Conservation (phyloP, 2,329 filamentous ascomycete genomes). For the Scytalidium sp. region DNA sequence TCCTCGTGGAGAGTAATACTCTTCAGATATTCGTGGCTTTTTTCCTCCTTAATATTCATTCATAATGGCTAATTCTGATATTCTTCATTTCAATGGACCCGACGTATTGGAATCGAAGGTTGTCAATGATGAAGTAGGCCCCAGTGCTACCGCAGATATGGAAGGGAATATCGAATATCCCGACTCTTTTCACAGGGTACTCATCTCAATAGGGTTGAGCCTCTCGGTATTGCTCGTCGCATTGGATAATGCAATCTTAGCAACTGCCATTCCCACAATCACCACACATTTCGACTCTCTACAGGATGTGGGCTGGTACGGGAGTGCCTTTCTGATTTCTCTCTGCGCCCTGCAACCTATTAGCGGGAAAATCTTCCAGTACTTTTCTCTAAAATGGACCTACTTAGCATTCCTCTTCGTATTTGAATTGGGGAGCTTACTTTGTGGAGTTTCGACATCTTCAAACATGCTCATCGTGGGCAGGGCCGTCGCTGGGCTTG, state of each 20-base stretch:
- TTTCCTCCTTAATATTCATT: too few species aligned
- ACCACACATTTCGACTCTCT: slow-evolving; percentile 32
- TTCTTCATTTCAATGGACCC: too few species aligned
- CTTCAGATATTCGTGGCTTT: too few species aligned
- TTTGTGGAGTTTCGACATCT: slow-evolving; percentile 24
- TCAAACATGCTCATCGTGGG: slow-evolving; percentile 29
- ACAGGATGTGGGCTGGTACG: slow-evolving; percentile 34
- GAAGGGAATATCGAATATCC: background rate
- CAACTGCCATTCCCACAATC: slow-evolving; percentile 32
- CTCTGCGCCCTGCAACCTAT: slow-evolving; percentile 19
- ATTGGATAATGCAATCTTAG: slow-evolving; percentile 17
- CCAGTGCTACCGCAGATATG: background rate
- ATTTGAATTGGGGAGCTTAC: slow-evolving; percentile 28
- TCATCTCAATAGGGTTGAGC: slow-evolving; percentile 13
- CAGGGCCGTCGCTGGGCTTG: slow-evolving; percentile 27
- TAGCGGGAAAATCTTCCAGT: slow-evolving; percentile 22
- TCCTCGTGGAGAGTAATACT: too few species aligned
- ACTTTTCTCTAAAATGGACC: slow-evolving; percentile 25
- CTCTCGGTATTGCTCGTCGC: slow-evolving; percentile 12
- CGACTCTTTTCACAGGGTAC: background rate
- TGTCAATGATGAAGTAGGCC: background rate
- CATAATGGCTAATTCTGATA: too few species aligned
- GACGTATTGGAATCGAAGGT: too few species aligned
- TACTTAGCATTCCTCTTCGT: slow-evolving; percentile 21
- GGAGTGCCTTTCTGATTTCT: slow-evolving; percentile 27